Percentiles rank a stretch among this genome's conserved stretches.
These are phyloP conservation scores for Fraxinus baroniana DNA, from an alignment of 305 asterid genomes.

Conservation along the genomic window DNA sequence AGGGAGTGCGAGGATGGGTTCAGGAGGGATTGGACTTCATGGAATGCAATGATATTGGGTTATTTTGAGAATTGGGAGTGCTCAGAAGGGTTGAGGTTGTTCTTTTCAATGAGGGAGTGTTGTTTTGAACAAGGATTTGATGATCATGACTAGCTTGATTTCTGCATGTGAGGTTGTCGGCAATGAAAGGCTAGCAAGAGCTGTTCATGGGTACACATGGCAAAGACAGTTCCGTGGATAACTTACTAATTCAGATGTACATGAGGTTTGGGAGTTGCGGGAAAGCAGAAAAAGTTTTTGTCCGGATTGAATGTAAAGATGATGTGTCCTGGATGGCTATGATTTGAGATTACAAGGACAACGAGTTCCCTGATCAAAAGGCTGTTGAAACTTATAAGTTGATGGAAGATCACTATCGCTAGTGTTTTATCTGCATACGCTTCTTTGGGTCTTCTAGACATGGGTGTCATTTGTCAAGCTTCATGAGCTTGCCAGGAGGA, in stretches of 20 bases:
- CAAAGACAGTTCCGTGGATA: conserved; percentile 60
- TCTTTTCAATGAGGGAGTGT: conserved; percentile 66
- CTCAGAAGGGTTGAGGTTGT: conserved; percentile 60
- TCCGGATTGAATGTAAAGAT: conserved; percentile 61
- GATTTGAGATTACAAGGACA: conserved; percentile 77
- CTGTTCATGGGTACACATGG: conserved; percentile 72
- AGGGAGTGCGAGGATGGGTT: conserved; percentile 46
- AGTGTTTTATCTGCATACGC: conserved; percentile 80
- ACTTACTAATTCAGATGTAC: conserved; percentile 82
- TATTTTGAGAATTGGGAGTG: conserved; percentile 68
- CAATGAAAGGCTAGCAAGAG: conserved; percentile 61
- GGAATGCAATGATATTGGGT: conserved; percentile 92
- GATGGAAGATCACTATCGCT: conserved; percentile 81
- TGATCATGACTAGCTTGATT: conserved; percentile 90
- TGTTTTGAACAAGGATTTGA: conserved; percentile 67
- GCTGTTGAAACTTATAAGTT: conserved; percentile 60
- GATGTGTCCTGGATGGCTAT: conserved; percentile 91
- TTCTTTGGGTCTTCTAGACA: conserved; percentile 57
- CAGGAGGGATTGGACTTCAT: conserved; percentile 71
- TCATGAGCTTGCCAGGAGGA: conserved; percentile 62
- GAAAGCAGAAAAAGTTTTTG: conserved; percentile 64
- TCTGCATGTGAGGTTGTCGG: conserved; percentile 78
- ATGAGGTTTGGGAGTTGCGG: conserved; percentile 60
- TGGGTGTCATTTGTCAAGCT: conserved; percentile 62
- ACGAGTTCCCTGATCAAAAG: conserved; percentile 49